Evolutionary conservation across 2,329 filamentous ascomycete genomes (phyloP).

Genomic region (Colletotrichum sp.): DNA sequence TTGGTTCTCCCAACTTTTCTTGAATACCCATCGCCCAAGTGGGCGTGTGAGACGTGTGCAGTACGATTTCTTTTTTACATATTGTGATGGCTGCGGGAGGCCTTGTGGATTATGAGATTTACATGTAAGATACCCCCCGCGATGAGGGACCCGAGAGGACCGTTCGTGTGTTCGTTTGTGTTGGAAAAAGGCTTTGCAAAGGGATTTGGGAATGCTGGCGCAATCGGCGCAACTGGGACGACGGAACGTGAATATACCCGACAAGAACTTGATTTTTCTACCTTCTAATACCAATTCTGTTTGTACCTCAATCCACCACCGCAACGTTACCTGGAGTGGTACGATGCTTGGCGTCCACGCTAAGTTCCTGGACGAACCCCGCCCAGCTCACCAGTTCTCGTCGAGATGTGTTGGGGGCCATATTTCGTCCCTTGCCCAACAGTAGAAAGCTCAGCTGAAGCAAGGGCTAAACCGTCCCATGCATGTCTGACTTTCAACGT

Average conservation of each 20-base stretch:
- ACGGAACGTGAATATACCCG: constrained; percentile 12
- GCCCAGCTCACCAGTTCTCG: not conserved
- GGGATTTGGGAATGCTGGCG: not conserved
- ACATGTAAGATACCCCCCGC: not conserved
- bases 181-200: not conserved
- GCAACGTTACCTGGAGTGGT: not conserved
- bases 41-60: not conserved
- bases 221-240: not conserved
- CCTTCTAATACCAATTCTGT: not conserved
- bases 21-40: not conserved
- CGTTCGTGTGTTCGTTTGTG: not conserved
- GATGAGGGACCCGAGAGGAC: not conserved
- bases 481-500: not conserved
- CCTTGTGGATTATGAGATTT: not conserved
- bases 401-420: not conserved
- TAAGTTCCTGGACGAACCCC: not conserved
- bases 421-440: not conserved
- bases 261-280: not conserved
- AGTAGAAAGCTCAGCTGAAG: not conserved
- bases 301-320: not conserved
- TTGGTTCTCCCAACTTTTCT: not conserved
- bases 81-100: not conserved
- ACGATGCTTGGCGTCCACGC: not conserved
- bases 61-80: not conserved
- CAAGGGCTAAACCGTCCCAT: not conserved